Conservation (phyloP, 352 stramenopile species). For the Pythium rishiriense region DNA sequence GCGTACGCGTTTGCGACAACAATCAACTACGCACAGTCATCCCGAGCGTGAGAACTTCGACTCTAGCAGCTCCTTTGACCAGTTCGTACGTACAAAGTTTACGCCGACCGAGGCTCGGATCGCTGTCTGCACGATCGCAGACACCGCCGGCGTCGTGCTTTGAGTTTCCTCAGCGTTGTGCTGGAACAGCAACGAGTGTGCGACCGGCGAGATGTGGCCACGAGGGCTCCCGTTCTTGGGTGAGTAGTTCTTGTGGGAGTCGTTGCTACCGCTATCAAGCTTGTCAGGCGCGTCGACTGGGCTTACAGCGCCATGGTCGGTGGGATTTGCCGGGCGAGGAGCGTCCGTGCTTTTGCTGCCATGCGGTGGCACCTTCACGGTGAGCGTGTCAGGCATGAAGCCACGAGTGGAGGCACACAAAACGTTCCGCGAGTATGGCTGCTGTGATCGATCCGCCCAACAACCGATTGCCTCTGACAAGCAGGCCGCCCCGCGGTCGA, state of each 20-base stretch:
- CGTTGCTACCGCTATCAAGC: not conserved
- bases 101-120: constrained; percentile 68
- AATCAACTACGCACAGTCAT: not conserved
- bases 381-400: not conserved
- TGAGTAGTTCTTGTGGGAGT: not conserved
- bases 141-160: constrained; percentile 36
- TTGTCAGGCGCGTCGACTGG: not conserved
- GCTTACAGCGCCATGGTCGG: not conserved
- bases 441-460: too few relatives aligned
- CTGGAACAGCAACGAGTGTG: constrained; percentile 60
- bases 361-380: too few relatives aligned
- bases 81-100: constrained; percentile 58
- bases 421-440: too few relatives aligned
- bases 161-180: constrained; percentile 53
- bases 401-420: too few relatives aligned
- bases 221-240: not conserved
- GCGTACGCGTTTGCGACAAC: constrained; percentile 76
- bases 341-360: not conserved
- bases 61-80: too few relatives aligned
- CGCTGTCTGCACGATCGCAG: constrained; percentile 62
- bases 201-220: constrained; percentile 57
- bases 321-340: not conserved
- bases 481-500: too few relatives aligned
- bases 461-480: too few relatives aligned
- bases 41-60: too few relatives aligned